phyloP scores from a whole-genome alignment of 75 land plant species.

The Pinus taeda region DNA sequence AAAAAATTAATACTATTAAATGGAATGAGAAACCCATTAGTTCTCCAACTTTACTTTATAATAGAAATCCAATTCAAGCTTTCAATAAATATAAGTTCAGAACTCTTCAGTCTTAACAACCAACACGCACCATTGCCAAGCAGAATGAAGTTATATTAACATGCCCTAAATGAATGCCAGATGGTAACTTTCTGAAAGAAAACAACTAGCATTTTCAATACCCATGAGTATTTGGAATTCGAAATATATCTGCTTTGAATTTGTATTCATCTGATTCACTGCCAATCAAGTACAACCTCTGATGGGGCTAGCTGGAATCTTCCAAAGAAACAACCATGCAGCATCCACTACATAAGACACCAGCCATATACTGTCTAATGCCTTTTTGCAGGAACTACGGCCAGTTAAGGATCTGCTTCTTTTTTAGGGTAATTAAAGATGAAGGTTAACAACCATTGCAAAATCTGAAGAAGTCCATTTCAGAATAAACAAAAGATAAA shows the following conservation, averaged over 20 bases:
- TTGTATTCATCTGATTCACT: neutral
- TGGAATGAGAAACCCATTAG: neutral
- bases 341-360: neutral
- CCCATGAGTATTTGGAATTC: neutral
- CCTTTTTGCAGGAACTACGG: neutral
- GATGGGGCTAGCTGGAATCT: neutral
- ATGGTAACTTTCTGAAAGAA: neutral
- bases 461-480: neutral
- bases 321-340: neutral
- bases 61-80: neutral
- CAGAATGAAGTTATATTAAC: neutral
- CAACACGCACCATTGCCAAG: neutral
- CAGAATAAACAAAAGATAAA: neutral
- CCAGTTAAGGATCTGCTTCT: conserved; percentile 7
- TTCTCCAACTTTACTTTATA: neutral
- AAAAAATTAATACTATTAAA: no score
- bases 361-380: neutral
- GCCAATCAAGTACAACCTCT: neutral
- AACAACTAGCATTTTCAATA: neutral
- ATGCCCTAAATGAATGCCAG: neutral
- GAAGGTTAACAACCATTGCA: neutral
- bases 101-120: neutral
- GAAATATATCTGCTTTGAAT: neutral
- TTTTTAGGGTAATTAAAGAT: neutral
- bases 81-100: neutral